Percentiles rank a stretch among this genome's conserved stretches.
These are phyloP conservation scores for Cystobasidiopsis lactophilus DNA, from an alignment of 768 basidiomycete species.

Conservation along the genomic window DNA sequence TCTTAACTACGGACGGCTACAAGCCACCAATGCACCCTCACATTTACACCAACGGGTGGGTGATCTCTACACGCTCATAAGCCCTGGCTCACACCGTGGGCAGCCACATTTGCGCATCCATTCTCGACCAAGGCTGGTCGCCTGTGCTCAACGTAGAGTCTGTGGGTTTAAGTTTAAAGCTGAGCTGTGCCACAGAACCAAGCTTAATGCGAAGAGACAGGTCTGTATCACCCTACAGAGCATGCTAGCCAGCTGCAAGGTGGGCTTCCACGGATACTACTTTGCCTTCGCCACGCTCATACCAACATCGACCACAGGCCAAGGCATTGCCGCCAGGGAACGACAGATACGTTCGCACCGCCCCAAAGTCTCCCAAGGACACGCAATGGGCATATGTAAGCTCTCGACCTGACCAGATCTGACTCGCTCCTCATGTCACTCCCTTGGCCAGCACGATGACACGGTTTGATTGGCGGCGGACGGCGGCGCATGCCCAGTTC, in stretches of 20 bases:
- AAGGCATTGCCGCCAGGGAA: constrained; percentile 47
- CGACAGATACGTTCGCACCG: constrained; percentile 53
- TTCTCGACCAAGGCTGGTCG: constrained; percentile 73
- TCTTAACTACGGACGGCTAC: constrained; percentile 42
- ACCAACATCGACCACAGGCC: not conserved
- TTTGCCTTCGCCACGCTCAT: not conserved
- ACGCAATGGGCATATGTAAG: not conserved
- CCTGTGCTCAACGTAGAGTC: constrained; percentile 42
- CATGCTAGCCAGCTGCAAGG: constrained; percentile 78
- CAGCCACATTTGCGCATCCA: constrained; percentile 79
- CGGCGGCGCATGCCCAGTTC: not conserved
- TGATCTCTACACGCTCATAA: too few relatives aligned
- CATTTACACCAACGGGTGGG: constrained; percentile 1
- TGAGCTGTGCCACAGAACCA: too few relatives aligned
- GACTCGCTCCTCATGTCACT: not conserved
- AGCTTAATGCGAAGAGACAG: constrained; percentile 25
- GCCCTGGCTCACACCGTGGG: too few relatives aligned
- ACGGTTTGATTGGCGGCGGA: not conserved
- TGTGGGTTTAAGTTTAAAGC: too few relatives aligned
- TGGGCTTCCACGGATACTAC: constrained; percentile 29
- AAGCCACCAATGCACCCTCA: constrained; percentile 62
- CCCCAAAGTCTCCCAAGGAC: constrained; percentile 73
- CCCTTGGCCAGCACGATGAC: not conserved
- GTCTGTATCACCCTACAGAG: constrained; percentile 72
- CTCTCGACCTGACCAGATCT: not conserved